These are phyloP conservation scores for Pinus albicaulis DNA, from an alignment of 75 land plant species.

Conservation along the genomic window DNA sequence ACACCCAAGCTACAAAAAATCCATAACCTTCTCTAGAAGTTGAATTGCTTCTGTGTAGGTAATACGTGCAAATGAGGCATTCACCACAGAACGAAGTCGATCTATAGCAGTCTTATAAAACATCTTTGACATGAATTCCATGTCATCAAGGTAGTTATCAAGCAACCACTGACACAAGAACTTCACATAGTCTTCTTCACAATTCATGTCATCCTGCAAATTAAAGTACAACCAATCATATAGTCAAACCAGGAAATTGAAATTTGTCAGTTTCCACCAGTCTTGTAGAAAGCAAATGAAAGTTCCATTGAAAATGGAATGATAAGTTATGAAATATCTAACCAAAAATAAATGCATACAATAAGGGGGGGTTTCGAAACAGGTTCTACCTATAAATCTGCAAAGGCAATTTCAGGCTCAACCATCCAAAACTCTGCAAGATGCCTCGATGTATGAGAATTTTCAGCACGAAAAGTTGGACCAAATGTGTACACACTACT, in stretches of 20 bases:
- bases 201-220: slow-evolving; percentile 98
- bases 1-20: not conserved
- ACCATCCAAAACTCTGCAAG: slow-evolving; percentile 99
- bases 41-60: slow-evolving; percentile 89
- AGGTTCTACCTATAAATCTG: slow-evolving; percentile 76
- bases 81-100: slow-evolving; percentile 69
- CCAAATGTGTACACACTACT: slow-evolving; percentile 97
- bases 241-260: not conserved
- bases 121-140: slow-evolving; percentile 81
- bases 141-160: slow-evolving; percentile 89
- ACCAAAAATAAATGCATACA: not conserved
- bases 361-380: not conserved
- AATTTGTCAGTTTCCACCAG: not conserved
- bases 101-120: slow-evolving; percentile 71
- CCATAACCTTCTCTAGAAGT: slow-evolving; percentile 49
- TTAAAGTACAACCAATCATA: not conserved
- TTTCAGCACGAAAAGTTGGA: slow-evolving; percentile 93
- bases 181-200: slow-evolving; percentile 93
- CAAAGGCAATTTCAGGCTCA: slow-evolving; percentile 98
- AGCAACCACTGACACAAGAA: slow-evolving; percentile 95
- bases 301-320: too few species aligned
- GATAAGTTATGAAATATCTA: not conserved
- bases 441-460: slow-evolving; percentile 95
- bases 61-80: slow-evolving; percentile 72
- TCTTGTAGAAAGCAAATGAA: not conserved